Evolutionary conservation across 169 alveolate genomes (phyloP).

Genomic region (Eimeria praecox): DNA sequence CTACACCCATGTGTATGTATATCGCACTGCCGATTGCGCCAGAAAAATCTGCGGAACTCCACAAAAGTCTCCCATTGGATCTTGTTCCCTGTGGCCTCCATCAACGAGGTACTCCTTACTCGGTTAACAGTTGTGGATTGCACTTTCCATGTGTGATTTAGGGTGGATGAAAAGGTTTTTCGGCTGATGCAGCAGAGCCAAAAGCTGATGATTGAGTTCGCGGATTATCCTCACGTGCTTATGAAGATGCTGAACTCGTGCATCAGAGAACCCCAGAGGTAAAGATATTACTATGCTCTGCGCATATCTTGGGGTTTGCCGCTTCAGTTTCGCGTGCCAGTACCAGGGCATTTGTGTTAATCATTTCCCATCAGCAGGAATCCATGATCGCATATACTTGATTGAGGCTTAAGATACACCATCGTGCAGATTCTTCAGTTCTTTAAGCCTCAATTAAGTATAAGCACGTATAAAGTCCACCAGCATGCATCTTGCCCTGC

Average conservation of each 20-base stretch:
- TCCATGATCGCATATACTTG: not conserved
- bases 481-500: no score
- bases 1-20: constrained; percentile 91
- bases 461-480: no score
- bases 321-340: constrained; percentile 5
- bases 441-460: no score
- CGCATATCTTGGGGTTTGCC: not conserved
- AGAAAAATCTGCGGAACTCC: not conserved
- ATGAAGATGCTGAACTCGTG: constrained; percentile 96
- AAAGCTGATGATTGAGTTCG: constrained; percentile 95
- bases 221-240: constrained; percentile 93
- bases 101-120: not conserved
- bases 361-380: not conserved
- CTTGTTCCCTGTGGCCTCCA: not conserved
- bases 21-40: not conserved
- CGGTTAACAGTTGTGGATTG: not conserved
- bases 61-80: not conserved
- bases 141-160: constrained; percentile 28
- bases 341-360: not conserved
- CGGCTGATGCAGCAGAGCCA: constrained; percentile 93
- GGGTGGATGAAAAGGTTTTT: constrained; percentile 91
- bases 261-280: constrained; percentile 95
- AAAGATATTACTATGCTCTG: not conserved
- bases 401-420: not conserved
- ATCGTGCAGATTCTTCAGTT: no score